Conservation (phyloP, 1,284 basidiomycete species). For the Rugiboletus extremiorientalis region DNA sequence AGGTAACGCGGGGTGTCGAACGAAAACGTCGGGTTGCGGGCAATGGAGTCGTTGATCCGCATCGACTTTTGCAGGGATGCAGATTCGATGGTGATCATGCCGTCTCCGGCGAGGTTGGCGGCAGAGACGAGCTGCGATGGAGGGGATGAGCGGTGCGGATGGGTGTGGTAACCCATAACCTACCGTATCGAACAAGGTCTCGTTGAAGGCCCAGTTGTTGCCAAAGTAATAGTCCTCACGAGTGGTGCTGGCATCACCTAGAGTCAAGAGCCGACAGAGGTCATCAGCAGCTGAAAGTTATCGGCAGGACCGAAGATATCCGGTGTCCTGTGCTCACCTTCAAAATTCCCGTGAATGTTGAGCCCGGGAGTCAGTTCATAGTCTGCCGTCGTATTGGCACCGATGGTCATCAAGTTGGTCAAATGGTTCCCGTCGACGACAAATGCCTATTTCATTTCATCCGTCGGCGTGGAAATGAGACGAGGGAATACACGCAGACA, state of each 20-base stretch:
- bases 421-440: conserved; percentile 29
- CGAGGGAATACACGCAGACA: not conserved
- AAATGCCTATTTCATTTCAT: conserved; percentile 16
- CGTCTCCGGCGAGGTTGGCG: conserved; percentile 18
- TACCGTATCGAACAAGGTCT: conserved; percentile 28
- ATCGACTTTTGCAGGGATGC: conserved; percentile 15
- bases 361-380: conserved; percentile 18
- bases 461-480: not conserved
- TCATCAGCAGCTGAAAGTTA: not conserved
- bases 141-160: not conserved
- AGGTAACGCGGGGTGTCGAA: conserved; percentile 23
- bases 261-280: not conserved
- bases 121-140: conserved; percentile 19
- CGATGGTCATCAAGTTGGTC: conserved; percentile 30
- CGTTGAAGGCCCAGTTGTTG: conserved; percentile 28
- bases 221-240: conserved; percentile 31
- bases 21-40: conserved; percentile 26
- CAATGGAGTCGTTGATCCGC: conserved; percentile 29
- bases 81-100: conserved; percentile 21
- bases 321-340: conserved; percentile 9
- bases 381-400: conserved; percentile 24
- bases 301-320: not conserved
- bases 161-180: not conserved
- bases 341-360: conserved; percentile 25
- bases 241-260: conserved; percentile 30